Conservation (phyloP, 208 protist species). For the Leishmania turanica region DNA sequence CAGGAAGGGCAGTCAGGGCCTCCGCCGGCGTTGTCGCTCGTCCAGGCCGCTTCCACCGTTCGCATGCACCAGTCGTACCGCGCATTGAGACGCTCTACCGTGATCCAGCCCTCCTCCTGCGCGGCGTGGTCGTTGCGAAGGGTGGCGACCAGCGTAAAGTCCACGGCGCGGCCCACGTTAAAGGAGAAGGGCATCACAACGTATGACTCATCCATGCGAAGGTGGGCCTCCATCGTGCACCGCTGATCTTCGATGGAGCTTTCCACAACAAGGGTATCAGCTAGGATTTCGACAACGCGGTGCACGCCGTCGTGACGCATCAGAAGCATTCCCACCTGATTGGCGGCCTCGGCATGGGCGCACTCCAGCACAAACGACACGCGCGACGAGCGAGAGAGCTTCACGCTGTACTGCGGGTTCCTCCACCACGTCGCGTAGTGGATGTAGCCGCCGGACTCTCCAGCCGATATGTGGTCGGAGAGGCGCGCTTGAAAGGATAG, state of each 20-base stretch:
- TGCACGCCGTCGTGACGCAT: slow-evolving; percentile 65
- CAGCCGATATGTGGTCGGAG: slow-evolving; percentile 30
- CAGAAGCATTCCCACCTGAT: slow-evolving; percentile 71
- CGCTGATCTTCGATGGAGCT: slow-evolving; percentile 47
- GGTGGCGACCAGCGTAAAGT: slow-evolving; percentile 58
- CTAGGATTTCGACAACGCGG: slow-evolving; percentile 48
- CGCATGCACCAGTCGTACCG: slow-evolving; percentile 73
- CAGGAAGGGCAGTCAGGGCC: slow-evolving; percentile 47
- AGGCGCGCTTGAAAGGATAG: slow-evolving; percentile 42
- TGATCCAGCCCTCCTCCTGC: slow-evolving; percentile 66
- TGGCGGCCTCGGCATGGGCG: slow-evolving; percentile 18
- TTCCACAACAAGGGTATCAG: slow-evolving; percentile 55
- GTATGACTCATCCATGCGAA: slow-evolving; percentile 49
- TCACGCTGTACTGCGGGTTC: slow-evolving; percentile 82
- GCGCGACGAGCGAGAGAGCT: slow-evolving; percentile 41
- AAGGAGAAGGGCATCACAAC: slow-evolving; percentile 87
- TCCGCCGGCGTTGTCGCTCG: slow-evolving; percentile 47
- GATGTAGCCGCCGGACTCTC: slow-evolving; percentile 72
- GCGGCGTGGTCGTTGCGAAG: slow-evolving; percentile 38
- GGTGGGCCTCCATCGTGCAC: slow-evolving; percentile 45
- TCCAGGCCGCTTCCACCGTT: slow-evolving; percentile 56
- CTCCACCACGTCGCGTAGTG: slow-evolving; percentile 89
- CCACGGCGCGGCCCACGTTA: slow-evolving; percentile 53
- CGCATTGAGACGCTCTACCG: slow-evolving; percentile 61
- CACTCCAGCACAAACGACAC: slow-evolving; percentile 57